A percentile compares a stretch with the other conserved stretches of the same genome.
These are phyloP conservation scores for Macadamia integrifolia DNA, from an alignment of 164 flowering plant species.

Conservation along the genomic window DNA sequence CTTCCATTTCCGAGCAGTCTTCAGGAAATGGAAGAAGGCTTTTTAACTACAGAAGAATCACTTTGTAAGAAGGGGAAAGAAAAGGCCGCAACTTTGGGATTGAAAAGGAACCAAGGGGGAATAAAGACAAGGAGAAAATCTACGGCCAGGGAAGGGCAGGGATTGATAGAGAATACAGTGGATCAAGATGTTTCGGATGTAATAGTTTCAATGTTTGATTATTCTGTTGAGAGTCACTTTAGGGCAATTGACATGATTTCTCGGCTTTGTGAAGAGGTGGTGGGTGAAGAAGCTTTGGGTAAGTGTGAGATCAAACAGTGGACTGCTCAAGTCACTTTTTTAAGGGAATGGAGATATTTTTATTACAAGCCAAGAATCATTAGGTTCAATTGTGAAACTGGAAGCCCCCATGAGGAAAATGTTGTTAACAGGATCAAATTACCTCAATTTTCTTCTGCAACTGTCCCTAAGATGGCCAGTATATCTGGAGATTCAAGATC, in stretches of 20 bases:
- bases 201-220: constrained; percentile 47
- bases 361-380: constrained; percentile 48
- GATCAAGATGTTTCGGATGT: constrained; percentile 12
- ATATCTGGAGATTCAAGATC: too few species aligned
- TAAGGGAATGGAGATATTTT: constrained; percentile 72
- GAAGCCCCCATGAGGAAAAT: constrained; percentile 22
- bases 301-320: constrained; percentile 36
- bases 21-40: not conserved
- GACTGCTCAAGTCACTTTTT: constrained; percentile 47
- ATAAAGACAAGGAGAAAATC: not conserved
- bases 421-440: constrained; percentile 31
- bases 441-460: constrained; percentile 74
- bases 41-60: not conserved
- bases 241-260: constrained; percentile 39
- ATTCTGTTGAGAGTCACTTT: constrained; percentile 56
- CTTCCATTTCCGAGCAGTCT: too few species aligned
- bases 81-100: not conserved
- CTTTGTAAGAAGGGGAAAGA: not conserved
- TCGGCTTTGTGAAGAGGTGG: constrained; percentile 39
- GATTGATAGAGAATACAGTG: not conserved
- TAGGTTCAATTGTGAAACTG: constrained; percentile 43
- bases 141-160: constrained; percentile 2
- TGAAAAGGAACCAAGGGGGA: not conserved
- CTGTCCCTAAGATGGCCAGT: constrained; percentile 54
- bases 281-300: constrained; percentile 19